These are phyloP conservation scores for Leishmania amazonensis DNA, from an alignment of 208 protist species.

Conservation along the genomic window DNA sequence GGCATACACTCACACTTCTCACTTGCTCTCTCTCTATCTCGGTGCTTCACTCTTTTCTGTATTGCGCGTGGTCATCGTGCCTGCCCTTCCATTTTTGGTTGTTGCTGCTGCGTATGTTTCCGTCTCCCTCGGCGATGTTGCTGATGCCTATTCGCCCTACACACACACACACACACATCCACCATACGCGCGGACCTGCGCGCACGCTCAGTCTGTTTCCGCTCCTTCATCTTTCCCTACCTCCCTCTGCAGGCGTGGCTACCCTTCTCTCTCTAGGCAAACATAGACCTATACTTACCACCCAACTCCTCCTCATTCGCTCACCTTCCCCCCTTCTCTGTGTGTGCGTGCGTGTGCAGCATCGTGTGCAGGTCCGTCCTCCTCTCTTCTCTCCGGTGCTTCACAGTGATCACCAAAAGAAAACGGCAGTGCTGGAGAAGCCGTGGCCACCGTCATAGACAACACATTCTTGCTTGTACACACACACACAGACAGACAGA, in stretches of 20 bases:
- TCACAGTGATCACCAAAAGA: neutral
- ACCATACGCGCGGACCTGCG: neutral
- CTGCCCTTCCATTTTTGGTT: neutral
- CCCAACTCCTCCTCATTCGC: neutral
- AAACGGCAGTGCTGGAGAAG: neutral
- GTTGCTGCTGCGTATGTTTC: neutral
- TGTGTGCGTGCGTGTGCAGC: neutral
- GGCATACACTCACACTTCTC: neutral
- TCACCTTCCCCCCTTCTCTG: neutral
- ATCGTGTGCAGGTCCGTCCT: neutral
- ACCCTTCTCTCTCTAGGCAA: neutral
- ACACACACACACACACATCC: conserved; percentile 1
- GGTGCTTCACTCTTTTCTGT: conserved; percentile 4
- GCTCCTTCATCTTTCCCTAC: neutral
- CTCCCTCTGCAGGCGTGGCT: neutral
- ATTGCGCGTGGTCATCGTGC: neutral
- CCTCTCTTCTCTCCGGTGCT: neutral
- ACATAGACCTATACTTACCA: neutral
- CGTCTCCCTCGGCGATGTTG: neutral
- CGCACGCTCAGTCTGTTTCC: neutral
- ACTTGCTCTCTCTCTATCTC: conserved; percentile 5
- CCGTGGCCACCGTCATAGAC: neutral
- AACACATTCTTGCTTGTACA: neutral
- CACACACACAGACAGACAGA: neutral
- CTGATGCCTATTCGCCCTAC: neutral